Conservation (phyloP, 495 filamentous ascomycete genomes). For the Xylaria venustula region DNA sequence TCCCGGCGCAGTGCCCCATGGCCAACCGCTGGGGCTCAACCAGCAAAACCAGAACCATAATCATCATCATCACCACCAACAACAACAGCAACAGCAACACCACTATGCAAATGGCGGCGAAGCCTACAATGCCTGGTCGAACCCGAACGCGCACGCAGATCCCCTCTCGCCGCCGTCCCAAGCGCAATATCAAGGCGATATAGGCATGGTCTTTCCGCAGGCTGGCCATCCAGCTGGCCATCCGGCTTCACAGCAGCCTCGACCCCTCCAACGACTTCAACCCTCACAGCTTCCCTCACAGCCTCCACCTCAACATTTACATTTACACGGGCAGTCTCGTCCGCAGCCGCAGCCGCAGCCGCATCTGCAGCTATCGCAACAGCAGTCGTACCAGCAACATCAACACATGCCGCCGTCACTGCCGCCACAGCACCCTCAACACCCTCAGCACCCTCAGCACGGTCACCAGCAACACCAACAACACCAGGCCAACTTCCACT, state of each 20-base stretch:
- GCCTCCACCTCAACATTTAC: too few species aligned
- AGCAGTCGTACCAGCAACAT: slow-evolving; percentile 10
- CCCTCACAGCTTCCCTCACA: too few species aligned
- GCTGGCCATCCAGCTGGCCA: neutral
- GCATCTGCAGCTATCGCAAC: too few species aligned
- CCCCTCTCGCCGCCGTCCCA: too few species aligned
- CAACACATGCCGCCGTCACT: neutral
- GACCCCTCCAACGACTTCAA: slow-evolving; percentile 11
- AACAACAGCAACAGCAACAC: neutral
- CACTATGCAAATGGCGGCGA: too few species aligned
- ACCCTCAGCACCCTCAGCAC: slow-evolving; percentile 8
- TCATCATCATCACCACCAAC: neutral
- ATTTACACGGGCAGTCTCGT: neutral
- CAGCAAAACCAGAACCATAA: slow-evolving; percentile 31
- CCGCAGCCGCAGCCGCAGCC: neutral
- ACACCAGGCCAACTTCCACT: slow-evolving; percentile 26
- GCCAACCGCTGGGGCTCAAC: slow-evolving; percentile 38
- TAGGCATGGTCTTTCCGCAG: neutral
- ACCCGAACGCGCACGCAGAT: too few species aligned
- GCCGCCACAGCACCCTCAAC: neutral
- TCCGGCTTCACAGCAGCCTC: neutral
- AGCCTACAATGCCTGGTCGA: too few species aligned
- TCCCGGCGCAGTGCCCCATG: slow-evolving; percentile 43
- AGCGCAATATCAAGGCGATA: slow-evolving; percentile 2
- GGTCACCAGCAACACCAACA: neutral